Base-by-base conservation (phyloP, 768 basidiomycete species). In the Rhizopogon roseolus region DNA sequence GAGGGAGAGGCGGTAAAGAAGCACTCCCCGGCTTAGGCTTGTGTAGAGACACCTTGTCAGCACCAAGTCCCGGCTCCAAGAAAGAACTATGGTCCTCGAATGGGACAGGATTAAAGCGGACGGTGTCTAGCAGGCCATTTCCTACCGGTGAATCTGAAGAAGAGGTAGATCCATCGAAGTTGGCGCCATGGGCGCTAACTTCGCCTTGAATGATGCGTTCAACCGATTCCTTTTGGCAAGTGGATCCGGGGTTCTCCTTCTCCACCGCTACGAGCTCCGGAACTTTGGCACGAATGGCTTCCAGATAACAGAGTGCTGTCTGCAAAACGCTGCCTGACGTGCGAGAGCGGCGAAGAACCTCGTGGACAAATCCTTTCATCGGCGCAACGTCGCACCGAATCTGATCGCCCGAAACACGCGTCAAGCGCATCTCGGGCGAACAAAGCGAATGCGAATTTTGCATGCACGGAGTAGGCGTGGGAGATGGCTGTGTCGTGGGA, bases 291-390 rank as follows among this genome's bases (percentile, higher is more conserved):
- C 90, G 85, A n/a, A 92, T 78, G 4, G 88, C 90, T 67, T 93
- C 90, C 11, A 95, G 73, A 64, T 94, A 95, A 65, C 93, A 92
- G 0, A 93, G 71, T 0, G 93, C 93, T 0, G 91, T 89, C 65
- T 95, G 92, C 7, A 96, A 77, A 4, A 93, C 89, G 41, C 79
- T 82, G 41, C 86, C 88, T 5, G 90, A 88, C 0, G 92, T 94
- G 44, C 90, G 81, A 11, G 90, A 93, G 37, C 93, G 86, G 49
- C 90, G 81, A 13, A 96, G 78, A 7, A 94, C 88, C 70, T 96
- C 92, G 64, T 91, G 88, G 28, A 96, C 90, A 62, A 96, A 96
- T 5, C 79, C 76, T 58, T 81, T 85, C 58, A 91, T 78, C 7
- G 88, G 85, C 7, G 82, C 71, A 16, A 82, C 64, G 44, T 76